A percentile compares a stretch with the other conserved stretches of the same genome.
Evolutionary conservation across 2,329 filamentous ascomycete species (phyloP).

Genomic region (Lasiodiplodia citricola): DNA sequence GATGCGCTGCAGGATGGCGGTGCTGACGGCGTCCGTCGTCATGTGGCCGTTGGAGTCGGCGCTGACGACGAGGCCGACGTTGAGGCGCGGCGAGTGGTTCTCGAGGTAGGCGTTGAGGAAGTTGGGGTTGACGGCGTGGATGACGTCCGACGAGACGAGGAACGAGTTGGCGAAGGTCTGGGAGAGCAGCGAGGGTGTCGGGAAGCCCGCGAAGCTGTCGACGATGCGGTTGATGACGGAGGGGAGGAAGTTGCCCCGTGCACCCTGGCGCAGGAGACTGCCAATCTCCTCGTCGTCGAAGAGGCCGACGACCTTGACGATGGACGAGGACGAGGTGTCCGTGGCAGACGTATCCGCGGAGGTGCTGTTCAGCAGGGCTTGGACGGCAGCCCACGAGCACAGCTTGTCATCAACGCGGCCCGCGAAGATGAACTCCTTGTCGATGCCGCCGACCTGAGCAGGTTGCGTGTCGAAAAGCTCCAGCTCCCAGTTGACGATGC

Average conservation of each 20-base stretch:
- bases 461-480: slow-evolving; percentile 93
- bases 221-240: slow-evolving; percentile 80
- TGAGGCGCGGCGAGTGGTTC: slow-evolving; percentile 84
- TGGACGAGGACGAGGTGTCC: slow-evolving; percentile 60
- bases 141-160: slow-evolving; percentile 90
- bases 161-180: slow-evolving; percentile 92
- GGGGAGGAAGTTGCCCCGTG: slow-evolving; percentile 85
- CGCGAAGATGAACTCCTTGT: slow-evolving; percentile 93
- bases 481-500: slow-evolving; percentile 94
- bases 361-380: slow-evolving; percentile 75
- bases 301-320: slow-evolving; percentile 88
- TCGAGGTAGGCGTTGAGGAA: slow-evolving; percentile 84
- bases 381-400: slow-evolving; percentile 89
- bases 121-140: slow-evolving; percentile 93
- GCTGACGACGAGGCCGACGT: slow-evolving; percentile 81
- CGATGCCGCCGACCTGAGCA: slow-evolving; percentile 80
- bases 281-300: slow-evolving; percentile 99
- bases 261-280: slow-evolving; percentile 86
- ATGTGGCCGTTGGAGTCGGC: slow-evolving; percentile 92
- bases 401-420: slow-evolving; percentile 97
- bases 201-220: slow-evolving; percentile 64
- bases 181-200: slow-evolving; percentile 65
- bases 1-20: slow-evolving; percentile 77
- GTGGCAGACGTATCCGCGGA: slow-evolving; percentile 58
- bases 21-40: slow-evolving; percentile 89